Conservation (phyloP, 192 early-diverging fungal genomes). For the Endogone sp. region DNA sequence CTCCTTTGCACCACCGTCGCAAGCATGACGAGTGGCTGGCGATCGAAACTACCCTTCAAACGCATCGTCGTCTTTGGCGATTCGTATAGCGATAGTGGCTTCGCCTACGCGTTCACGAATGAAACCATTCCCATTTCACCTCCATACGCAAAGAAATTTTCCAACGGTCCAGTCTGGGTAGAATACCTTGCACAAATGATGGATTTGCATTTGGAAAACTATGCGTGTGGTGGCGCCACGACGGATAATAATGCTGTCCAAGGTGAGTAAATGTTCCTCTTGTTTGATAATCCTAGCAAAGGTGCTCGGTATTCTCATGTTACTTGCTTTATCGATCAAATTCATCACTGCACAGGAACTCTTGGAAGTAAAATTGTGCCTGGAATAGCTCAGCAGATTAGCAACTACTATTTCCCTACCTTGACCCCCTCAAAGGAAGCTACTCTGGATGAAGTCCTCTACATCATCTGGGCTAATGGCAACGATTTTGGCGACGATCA, state of each 20-base stretch:
- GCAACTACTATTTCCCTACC: neutral
- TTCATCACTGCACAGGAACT: neutral
- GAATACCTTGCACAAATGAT: slow-evolving; percentile 30
- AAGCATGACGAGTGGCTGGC: neutral
- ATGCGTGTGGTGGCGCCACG: slow-evolving; percentile 41
- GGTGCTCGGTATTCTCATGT: too few species aligned
- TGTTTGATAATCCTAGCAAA: neutral
- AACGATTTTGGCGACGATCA: neutral
- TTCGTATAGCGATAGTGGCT: slow-evolving; percentile 47
- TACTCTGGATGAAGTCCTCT: neutral
- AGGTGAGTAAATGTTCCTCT: slow-evolving; percentile 11
- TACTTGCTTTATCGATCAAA: too few species aligned
- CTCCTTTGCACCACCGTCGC: neutral
- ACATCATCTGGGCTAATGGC: neutral
- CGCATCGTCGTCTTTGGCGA: slow-evolving; percentile 51
- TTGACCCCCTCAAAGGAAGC: neutral
- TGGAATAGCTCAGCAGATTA: neutral
- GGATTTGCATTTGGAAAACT: slow-evolving; percentile 20
- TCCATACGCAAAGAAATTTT: slow-evolving; percentile 36
- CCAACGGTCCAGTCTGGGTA: slow-evolving; percentile 42
- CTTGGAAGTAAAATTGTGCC: neutral
- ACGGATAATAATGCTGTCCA: slow-evolving; percentile 21
- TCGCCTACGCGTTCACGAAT: slow-evolving; percentile 25
- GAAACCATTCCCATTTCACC: slow-evolving; percentile 13
- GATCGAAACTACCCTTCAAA: slow-evolving; percentile 18